Percentiles rank a stretch among this genome's conserved stretches.
phyloP scores from a whole-genome alignment of 441 rosid species.

The Capsella rubella region DNA sequence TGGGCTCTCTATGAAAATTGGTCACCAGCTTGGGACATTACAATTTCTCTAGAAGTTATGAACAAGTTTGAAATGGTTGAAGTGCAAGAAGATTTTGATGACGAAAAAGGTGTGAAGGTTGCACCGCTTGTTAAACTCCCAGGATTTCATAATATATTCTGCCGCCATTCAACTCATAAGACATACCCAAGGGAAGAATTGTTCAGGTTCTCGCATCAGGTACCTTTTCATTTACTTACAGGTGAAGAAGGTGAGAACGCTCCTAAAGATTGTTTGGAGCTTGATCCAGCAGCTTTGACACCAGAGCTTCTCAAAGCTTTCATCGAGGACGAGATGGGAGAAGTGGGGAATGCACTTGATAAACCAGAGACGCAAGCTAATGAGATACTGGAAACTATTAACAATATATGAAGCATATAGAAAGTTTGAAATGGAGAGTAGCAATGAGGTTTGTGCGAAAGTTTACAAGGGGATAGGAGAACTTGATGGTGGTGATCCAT shows the following conservation, averaged over 20 bases:
- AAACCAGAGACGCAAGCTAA: background rate
- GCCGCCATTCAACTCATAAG: background rate
- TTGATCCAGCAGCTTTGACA: constrained; percentile 24
- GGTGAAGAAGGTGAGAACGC: background rate
- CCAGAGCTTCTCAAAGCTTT: background rate
- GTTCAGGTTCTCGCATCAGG: constrained; percentile 11
- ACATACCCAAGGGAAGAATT: background rate
- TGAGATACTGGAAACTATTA: background rate
- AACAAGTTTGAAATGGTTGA: background rate
- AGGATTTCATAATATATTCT: background rate
- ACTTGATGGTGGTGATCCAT: background rate
- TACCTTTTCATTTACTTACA: constrained; percentile 12
- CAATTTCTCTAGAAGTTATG: too few relatives aligned
- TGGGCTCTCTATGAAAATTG: constrained; percentile 9
- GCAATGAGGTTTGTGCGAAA: background rate
- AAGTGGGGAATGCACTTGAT: background rate
- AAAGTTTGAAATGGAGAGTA: background rate
- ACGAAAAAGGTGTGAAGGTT: background rate
- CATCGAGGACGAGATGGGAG: background rate
- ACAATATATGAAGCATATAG: background rate
- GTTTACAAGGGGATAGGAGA: background rate
- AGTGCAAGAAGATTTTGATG: background rate
- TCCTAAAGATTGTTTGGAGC: constrained; percentile 7
- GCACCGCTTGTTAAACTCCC: background rate
- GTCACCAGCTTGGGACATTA: background rate